A percentile compares a stretch with the other conserved stretches of the same genome.
phyloP scores from a whole-genome alignment of 805 yeast genomes.

The Candida chauliodis region DNA sequence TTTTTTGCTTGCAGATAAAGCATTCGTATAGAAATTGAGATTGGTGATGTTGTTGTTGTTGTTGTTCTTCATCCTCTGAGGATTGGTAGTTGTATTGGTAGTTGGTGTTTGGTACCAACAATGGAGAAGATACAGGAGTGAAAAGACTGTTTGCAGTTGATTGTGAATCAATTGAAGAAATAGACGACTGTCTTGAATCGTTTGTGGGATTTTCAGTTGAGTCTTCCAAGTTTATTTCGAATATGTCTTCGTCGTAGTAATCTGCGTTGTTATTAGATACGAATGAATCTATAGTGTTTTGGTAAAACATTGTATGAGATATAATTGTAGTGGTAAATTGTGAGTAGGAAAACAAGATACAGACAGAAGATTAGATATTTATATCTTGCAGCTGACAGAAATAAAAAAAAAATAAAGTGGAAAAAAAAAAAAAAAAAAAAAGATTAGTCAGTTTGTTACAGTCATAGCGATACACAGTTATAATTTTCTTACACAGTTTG shows the following conservation, averaged over 20 bases:
- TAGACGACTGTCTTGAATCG: conserved; percentile 7
- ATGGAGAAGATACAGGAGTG: conserved; percentile 6
- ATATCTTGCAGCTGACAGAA: no score
- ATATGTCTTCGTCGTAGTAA: conserved; percentile 11
- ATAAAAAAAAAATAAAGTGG: no score
- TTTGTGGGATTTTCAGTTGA: neutral
- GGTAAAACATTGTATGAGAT: neutral
- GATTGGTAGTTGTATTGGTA: conserved; percentile 2
- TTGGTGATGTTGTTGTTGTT: no score
- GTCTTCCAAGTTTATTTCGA: conserved; percentile 11
- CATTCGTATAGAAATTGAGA: conserved; percentile 14
- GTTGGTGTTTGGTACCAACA: conserved; percentile 3
- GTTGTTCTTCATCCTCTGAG: neutral
- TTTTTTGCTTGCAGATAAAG: conserved; percentile 14
- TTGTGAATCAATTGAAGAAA: neutral
- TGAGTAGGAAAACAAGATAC: neutral
- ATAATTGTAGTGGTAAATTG: neutral
- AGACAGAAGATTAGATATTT: neutral
- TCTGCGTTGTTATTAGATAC: neutral
- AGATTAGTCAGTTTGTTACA: no score
- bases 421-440: no score
- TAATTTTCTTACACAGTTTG: no score
- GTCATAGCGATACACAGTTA: no score
- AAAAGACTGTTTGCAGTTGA: neutral
- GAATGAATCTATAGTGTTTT: neutral